Base-by-base conservation (phyloP, 139 green algal genomes). In the Deuterostichococcus epilithicus region DNA sequence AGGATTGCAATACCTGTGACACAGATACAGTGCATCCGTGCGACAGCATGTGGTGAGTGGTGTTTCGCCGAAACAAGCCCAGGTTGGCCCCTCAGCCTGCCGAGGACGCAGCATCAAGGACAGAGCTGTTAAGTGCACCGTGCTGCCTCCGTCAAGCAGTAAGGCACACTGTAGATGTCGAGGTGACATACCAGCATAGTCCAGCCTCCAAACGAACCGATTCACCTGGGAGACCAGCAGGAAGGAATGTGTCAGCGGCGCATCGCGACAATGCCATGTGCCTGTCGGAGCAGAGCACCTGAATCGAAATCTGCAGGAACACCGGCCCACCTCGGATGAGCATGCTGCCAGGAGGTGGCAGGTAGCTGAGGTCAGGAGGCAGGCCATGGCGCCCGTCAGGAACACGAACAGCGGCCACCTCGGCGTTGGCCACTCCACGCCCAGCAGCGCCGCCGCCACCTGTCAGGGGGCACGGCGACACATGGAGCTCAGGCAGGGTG, bases 341-440 rank as follows among this genome's bases (percentile, higher is more conserved):
- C 92, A 96, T 85, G 94, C 98, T 36, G 85, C 89, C 28, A 99
- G 89, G 6, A 98, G 84, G 85, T 99, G 95, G 83, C 93, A 97
- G 1, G 91, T 52, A 36, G 83, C 80, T 38, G 87, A 95, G 22
- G 90, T 88, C 8, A 97, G 75, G 67, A 99, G 83, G 86, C 95
- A 99, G 3, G 83, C 81, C 87, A 96, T 96, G 66, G 94, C 95
- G 3, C 95, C 95, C 0, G 83, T 85, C n/a, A 92, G 89, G 86
- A 94, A 98, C 10, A 96, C 77, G 71, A 91, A 93, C 35, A 96
- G 70, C 26, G 91, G 92, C 91, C 90, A 94, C n/a, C 84, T 78
- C 35, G 36, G 70, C 37, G 69, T 45, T 6, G 76, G 76, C 78
- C 82, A 83, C 26, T 79, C 42, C 34, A 59, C 44, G 36, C 78